Evolutionary conservation across 805 yeast genomes (phyloP).

Genomic region (Cyberlindnera mississippiensis): DNA sequence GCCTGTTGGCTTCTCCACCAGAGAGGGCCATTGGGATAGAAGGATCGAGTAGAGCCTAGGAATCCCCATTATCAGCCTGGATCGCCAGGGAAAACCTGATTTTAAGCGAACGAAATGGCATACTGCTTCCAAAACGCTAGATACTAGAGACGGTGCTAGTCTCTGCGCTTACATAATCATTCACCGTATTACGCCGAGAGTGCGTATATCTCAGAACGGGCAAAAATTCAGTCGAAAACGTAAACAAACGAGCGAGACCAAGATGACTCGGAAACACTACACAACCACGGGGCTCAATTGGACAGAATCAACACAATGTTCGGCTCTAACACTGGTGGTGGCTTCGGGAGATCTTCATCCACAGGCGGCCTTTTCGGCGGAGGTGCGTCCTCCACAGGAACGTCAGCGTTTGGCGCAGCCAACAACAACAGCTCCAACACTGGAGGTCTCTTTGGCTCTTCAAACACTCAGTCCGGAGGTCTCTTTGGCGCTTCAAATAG

Average conservation of each 20-base stretch:
- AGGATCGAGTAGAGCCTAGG: slow-evolving; percentile 20
- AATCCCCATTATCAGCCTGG: no score
- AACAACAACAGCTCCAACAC: slow-evolving; percentile 4
- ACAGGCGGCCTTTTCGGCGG: slow-evolving; percentile 26
- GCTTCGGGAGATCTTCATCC: slow-evolving; percentile 23
- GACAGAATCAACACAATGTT: slow-evolving; percentile 13
- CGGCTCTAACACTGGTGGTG: slow-evolving; percentile 16
- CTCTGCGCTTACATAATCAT: no score
- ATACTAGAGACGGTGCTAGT: no score
- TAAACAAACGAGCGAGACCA: slow-evolving; percentile 5
- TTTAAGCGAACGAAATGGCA: no score
- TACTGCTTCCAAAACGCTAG: no score
- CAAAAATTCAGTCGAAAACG: slow-evolving; percentile 10
- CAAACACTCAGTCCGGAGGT: slow-evolving; percentile 23
- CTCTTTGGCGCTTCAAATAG: slow-evolving; percentile 36
- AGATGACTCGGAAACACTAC: neutral
- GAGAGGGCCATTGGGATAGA: slow-evolving; percentile 9
- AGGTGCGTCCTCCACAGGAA: slow-evolving; percentile 14
- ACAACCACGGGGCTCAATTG: slow-evolving; percentile 1
- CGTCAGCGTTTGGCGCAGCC: slow-evolving; percentile 22
- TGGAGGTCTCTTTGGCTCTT: slow-evolving; percentile 40
- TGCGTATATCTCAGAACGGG: slow-evolving; percentile 1
- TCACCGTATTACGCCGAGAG: neutral
- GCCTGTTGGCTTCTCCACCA: neutral
- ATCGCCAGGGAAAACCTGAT: no score